These are phyloP conservation scores for Linderina pennispora DNA, from an alignment of 192 early-diverging fungal genomes.

Conservation along the genomic window DNA sequence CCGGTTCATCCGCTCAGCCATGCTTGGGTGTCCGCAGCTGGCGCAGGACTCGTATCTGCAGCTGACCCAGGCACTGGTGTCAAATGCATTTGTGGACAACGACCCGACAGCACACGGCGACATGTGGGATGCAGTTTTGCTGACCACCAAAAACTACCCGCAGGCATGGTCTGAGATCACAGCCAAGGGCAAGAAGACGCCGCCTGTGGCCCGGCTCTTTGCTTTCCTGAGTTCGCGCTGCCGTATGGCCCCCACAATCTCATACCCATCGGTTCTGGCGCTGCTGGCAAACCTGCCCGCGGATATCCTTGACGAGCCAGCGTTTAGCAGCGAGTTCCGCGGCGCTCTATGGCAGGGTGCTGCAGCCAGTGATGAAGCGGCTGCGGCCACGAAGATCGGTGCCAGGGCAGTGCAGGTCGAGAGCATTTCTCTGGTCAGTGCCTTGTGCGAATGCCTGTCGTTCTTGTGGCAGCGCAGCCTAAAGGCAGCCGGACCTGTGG, in stretches of 20 bases:
- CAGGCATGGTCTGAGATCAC: conserved; percentile 45
- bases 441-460: conserved; percentile 37
- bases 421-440: conserved; percentile 31
- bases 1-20: conserved; percentile 18
- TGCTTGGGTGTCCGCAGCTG: conserved; percentile 38
- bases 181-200: conserved; percentile 19
- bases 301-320: conserved; percentile 13
- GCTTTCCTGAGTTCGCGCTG: conserved; percentile 61
- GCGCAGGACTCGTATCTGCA: conserved; percentile 35
- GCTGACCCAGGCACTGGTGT: conserved; percentile 54
- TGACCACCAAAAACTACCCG: conserved; percentile 67
- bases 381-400: background rate
- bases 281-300: conserved; percentile 60
- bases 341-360: conserved; percentile 40
- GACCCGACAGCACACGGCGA: conserved; percentile 65
- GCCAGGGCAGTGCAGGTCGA: conserved; percentile 10
- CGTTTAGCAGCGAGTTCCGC: conserved; percentile 20
- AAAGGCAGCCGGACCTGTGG: conserved; percentile 4
- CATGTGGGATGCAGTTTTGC: conserved; percentile 83
- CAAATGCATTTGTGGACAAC: conserved; percentile 66
- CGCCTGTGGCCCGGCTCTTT: conserved; percentile 56
- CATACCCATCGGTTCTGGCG: conserved; percentile 75
- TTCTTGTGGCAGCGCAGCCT: conserved; percentile 38
- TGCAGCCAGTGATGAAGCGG: background rate
- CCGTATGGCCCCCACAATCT: conserved; percentile 56